Evolutionary conservation across 2,329 filamentous ascomycete species (phyloP).

Genomic region (Leptographium wingfieldii): DNA sequence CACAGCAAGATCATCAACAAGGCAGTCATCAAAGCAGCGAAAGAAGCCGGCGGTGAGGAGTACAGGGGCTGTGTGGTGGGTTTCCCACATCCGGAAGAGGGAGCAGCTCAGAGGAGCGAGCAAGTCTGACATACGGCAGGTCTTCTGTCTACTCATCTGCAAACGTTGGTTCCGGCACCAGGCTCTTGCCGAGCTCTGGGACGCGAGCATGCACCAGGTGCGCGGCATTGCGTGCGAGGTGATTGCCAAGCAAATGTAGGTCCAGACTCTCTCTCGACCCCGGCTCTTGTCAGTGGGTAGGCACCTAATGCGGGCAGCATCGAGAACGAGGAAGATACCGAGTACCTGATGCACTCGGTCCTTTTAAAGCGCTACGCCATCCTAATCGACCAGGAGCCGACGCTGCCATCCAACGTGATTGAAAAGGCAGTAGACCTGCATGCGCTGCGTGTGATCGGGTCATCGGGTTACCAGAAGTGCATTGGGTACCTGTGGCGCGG

Average conservation of each 20-base stretch:
- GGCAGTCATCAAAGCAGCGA: constrained; percentile 68
- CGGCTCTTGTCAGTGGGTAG: neutral
- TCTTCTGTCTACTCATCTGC: constrained; percentile 67
- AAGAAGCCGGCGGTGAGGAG: constrained; percentile 65
- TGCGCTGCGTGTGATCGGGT: constrained; percentile 76
- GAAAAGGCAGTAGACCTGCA: constrained; percentile 92
- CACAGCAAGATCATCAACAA: constrained; percentile 78
- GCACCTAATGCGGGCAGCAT: constrained; percentile 40
- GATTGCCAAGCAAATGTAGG: constrained; percentile 64
- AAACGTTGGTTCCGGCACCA: constrained; percentile 68
- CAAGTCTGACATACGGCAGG: constrained; percentile 14
- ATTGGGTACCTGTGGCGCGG: constrained; percentile 87
- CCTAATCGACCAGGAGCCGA: constrained; percentile 56
- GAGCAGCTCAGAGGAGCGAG: neutral
- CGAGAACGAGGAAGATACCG: constrained; percentile 66
- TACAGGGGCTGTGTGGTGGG: constrained; percentile 60
- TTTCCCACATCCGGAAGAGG: neutral
- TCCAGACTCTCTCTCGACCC: neutral
- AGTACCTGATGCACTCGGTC: constrained; percentile 67
- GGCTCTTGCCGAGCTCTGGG: constrained; percentile 74
- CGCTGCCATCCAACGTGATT: constrained; percentile 71
- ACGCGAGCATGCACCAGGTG: constrained; percentile 69
- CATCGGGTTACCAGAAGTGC: constrained; percentile 91
- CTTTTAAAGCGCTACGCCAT: constrained; percentile 84
- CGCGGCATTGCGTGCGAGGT: constrained; percentile 79